Evolutionary conservation across 2,329 filamentous ascomycete genomes (phyloP), one percentile per base, ranked within the genome.

Genomic region (Ophiostoma ips): DNA sequence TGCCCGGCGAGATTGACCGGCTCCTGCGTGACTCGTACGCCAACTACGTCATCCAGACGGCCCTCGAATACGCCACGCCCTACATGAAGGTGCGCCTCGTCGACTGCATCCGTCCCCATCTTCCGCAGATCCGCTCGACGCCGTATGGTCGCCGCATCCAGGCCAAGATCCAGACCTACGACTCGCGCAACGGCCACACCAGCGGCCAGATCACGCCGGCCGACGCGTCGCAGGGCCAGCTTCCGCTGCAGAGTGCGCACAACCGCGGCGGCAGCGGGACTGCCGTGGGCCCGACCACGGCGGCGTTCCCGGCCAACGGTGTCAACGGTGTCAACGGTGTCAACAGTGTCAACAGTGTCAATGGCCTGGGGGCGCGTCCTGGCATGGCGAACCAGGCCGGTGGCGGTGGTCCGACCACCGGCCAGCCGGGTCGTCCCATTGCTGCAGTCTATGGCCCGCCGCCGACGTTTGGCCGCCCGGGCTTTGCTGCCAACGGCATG

Each of bases 31-130:
- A 98, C 66, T 87, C 84, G 0, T 98, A 87, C 62, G 92, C 87
- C 64, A 98, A 98, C 69, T 98, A 98, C 61, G 92, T 98, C 56
- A 86, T 98, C 36, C 92, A 98, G 72, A 98, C 92, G 36, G 89
- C 92, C 28, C 76, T 95, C 57, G 89, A 95, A 60, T 89, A 87
- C 61, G 79, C 85, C 12, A 86, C 88, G 50, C 73, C 77, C 7
- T 73, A 79, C 30, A 82, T 80, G 63, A 88, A 90, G 67, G 70
- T 74, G 52, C 78, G 79, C 44, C 74, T 98, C 40, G 81, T 94
- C 43, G 88, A 96, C 54, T 74, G 77, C 34, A 88, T 96, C 59
- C 86, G 88, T 36, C 87, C 89, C 1, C 81, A 94, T 54, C 71
- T 96, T 36, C 84, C 87, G 3, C 73, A 78, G 38, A 94, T 96